Evolutionary conservation across 345 rosid species (phyloP).

Genomic region (Camelina sativa): DNA sequence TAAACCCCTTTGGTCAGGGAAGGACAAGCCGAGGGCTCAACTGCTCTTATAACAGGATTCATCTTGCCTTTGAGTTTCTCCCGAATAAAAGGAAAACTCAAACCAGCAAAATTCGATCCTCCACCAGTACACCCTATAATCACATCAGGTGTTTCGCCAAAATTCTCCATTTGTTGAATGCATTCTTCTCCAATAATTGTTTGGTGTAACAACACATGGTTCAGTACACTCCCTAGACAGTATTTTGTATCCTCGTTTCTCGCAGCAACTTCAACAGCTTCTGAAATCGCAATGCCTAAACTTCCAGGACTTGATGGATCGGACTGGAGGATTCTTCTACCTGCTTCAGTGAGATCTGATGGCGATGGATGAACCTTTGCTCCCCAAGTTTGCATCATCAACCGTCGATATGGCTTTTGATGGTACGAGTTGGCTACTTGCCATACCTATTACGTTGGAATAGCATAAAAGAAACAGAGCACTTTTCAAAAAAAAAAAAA

Average conservation of each 20-base stretch:
- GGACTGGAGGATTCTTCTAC: constrained; percentile 64
- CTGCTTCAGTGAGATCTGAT: constrained; percentile 67
- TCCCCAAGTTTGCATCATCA: constrained; percentile 99
- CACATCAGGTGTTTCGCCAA: constrained; percentile 82
- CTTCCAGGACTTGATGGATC: constrained; percentile 87
- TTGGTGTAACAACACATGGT: constrained; percentile 94
- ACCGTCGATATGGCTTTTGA: constrained; percentile 87
- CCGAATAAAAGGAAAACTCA: constrained; percentile 86
- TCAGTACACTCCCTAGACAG: constrained; percentile 88
- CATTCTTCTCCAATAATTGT: constrained; percentile 95
- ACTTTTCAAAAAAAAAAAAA: background rate
- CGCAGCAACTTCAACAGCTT: constrained; percentile 93
- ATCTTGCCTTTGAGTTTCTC: constrained; percentile 88
- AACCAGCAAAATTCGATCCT: constrained; percentile 93
- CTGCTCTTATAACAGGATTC: constrained; percentile 78
- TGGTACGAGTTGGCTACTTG: constrained; percentile 94
- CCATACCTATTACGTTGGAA: constrained; percentile 65
- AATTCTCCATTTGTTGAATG: constrained; percentile 76
- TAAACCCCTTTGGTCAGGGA: constrained; percentile 84
- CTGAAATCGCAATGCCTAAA: constrained; percentile 95
- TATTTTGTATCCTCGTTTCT: constrained; percentile 73
- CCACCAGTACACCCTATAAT: constrained; percentile 97
- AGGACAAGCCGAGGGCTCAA: constrained; percentile 94
- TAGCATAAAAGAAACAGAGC: background rate
- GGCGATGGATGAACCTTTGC: constrained; percentile 96